Evolutionary conservation across 2,329 filamentous ascomycete genomes (phyloP), one percentile per base, ranked within the genome.

Genomic region (Catunica adiposa): DNA sequence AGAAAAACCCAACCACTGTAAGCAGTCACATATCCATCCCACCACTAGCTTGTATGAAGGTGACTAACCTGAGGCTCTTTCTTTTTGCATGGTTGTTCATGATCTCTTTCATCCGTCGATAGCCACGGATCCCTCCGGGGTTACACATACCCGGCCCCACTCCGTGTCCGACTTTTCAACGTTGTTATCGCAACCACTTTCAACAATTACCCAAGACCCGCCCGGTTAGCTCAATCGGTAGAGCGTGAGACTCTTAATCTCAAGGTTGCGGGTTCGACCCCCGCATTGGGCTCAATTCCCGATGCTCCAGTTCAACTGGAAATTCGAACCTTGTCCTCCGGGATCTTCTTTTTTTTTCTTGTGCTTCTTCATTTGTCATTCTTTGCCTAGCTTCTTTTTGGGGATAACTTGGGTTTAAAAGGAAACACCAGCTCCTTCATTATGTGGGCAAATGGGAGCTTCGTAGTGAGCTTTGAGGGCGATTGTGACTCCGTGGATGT

Each of bases 171-270:
- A 17, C 7, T 6, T 44, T n/a, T 44, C 11, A 22, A 11, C 17
- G 20, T 8, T 17, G 3, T 17, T 44, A n/a, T 44, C 40, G 7
- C 15, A 44, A 2, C 15, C 22, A 38, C 9, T 37, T 52, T 6
- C 50, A 38, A 52, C 50, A 22, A 52, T 38, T 11, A 52, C 11
- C 22, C 31, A 52, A 40, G 31, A 37, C 50, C 50, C 54, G 73
- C 74, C 73, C 70, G 73, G 74, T 73, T 80, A 80, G 77, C 77
- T 80, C 77, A 80, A 79, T 80, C 75, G 75, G 76, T 82, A 83
- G 79, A 83, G 79, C 79, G 79, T 82, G 74, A 80, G 79, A 82
- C 79, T 83, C 79, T 77, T 77, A 77, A 68, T 69, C 66, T 68
- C 65, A 68, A 68, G 67, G 67, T 65, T 68, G 66, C 65, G 66